phyloP scores from a whole-genome alignment of 352 stramenopile genomes.

The Pythium aristosporum region DNA sequence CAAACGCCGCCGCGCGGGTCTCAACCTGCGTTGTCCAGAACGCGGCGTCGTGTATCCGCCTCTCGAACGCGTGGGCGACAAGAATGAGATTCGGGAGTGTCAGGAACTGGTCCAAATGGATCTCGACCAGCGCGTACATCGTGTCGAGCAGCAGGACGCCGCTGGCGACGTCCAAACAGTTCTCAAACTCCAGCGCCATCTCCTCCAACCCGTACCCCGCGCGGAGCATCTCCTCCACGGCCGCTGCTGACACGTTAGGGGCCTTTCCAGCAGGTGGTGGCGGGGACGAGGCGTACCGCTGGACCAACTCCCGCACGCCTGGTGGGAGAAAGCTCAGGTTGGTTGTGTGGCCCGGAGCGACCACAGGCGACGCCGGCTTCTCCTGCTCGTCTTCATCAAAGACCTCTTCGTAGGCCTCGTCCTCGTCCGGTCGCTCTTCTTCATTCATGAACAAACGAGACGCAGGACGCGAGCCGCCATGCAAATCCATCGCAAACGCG shows the following conservation, averaged over 20 bases:
- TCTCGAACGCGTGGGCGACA: constrained; percentile 37
- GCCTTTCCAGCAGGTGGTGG: neutral
- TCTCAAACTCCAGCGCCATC: constrained; percentile 47
- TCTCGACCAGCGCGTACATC: constrained; percentile 34
- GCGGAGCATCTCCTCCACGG: constrained; percentile 29
- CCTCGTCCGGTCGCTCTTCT: constrained; percentile 14
- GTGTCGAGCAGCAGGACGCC: constrained; percentile 39
- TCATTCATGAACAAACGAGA: constrained; percentile 5
- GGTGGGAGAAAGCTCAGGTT: constrained; percentile 50
- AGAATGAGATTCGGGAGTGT: constrained; percentile 40
- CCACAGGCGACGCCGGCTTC: neutral
- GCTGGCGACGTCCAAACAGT: constrained; percentile 29
- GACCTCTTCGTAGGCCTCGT: constrained; percentile 1
- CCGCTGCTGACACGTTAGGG: neutral
- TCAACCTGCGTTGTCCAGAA: constrained; percentile 35
- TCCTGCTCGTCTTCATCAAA: neutral
- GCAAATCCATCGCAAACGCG: constrained; percentile 16
- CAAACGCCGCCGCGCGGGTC: constrained; percentile 34
- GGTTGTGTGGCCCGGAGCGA: neutral
- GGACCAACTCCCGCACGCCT: constrained; percentile 38
- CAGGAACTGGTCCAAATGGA: constrained; percentile 24
- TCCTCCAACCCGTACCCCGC: constrained; percentile 40
- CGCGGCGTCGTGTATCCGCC: constrained; percentile 36
- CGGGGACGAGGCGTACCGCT: constrained; percentile 3
- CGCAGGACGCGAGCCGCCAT: neutral